Base-by-base conservation (phyloP, 2,329 filamentous ascomycete genomes). In the Nigrospora osmanthi region DNA sequence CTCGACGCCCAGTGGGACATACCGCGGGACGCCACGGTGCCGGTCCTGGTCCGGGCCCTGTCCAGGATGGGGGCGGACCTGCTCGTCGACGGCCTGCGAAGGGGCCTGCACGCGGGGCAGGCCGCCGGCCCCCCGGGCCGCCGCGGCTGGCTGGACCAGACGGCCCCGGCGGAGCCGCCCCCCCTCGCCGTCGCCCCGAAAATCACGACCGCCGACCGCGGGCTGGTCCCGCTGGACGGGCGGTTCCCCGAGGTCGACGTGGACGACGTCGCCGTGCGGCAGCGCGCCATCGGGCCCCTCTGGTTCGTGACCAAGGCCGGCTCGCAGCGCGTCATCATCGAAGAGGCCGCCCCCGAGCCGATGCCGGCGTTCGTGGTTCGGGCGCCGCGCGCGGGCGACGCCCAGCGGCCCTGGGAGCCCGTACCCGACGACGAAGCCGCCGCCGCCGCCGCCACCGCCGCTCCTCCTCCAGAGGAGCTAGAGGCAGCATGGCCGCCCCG, bases 61-160 rank as follows among this genome's bases (percentile, higher is more conserved):
- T 81, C 82, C 0, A 70, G 71, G 0, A 60, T 73, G n/a, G 89
- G 86, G 2, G 87, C 85, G 0, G 59, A 76, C 3, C 76, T 96
- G 67, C 77, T 98, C 1, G 67, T 88, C 2, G 59, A 78, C 11
- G 79, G 78, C 0, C 73, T 97, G 28, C 70, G 73, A 11, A 64
- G 73, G 2, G 72, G 80, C 1, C 52, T 83, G 0, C 89, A 89
- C 56, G 66, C 89, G 0, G 76, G 80, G 2, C 86, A 83, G 1
- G 60, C 76, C n/a, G 52, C 60, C 33, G n/a, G n/a, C n/a, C n/a
- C 61, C 54, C 6, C 14, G n/a, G 19, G 33, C n/a, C n/a, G 14
- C 11, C 19, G 19, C 30, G 37, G 42, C 54, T 31, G 40, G 56
- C 43, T 41, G 57, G 40, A 30, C 53, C 45, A 9, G 12, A 1